Evolutionary conservation across 2,329 filamentous ascomycete species (phyloP).

Genomic region (Trichoderma harzianum): DNA sequence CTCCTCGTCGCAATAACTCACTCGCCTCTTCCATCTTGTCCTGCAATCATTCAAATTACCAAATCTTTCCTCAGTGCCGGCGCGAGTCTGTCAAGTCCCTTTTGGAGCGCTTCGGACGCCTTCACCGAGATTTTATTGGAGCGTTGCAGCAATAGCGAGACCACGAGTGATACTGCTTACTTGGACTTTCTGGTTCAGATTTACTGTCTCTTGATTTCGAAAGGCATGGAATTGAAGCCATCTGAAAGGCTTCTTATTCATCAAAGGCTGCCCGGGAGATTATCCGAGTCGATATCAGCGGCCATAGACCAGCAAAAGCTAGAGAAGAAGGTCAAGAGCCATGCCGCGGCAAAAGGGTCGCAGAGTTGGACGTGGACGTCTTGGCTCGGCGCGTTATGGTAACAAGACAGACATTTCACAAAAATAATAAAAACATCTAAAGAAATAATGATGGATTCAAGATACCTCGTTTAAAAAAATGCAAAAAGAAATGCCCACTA

Average conservation of each 20-base stretch:
- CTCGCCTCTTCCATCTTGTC: neutral
- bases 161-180: neutral
- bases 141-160: neutral
- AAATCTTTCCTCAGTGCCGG: neutral
- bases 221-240: neutral
- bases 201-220: neutral
- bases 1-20: neutral
- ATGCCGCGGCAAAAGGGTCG: neutral
- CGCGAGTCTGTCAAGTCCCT: neutral
- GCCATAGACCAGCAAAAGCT: neutral
- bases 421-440: neutral
- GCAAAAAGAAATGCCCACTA: constrained; percentile 16
- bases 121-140: neutral
- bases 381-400: neutral
- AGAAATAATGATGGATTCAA: neutral
- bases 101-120: neutral
- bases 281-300: neutral
- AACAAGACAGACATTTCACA: neutral
- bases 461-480: neutral
- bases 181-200: neutral
- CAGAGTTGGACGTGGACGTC: neutral
- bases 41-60: neutral
- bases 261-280: neutral
- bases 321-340: neutral
- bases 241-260: neutral